phyloP scores from a whole-genome alignment of 1,284 basidiomycete species.

The Xerocomus nothofagi region DNA sequence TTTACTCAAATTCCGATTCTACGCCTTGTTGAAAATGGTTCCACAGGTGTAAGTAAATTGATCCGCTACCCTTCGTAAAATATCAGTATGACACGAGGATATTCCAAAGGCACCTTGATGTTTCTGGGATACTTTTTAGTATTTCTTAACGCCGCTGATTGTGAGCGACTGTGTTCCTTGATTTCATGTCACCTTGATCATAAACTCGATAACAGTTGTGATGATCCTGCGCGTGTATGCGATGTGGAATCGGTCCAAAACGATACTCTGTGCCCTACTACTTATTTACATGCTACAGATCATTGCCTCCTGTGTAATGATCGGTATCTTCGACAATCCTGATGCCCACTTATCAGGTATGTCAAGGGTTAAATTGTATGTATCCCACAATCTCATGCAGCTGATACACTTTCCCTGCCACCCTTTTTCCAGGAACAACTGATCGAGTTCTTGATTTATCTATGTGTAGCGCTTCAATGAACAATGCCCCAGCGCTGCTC shows the following conservation, averaged over 20 bases:
- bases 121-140: neutral
- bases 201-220: neutral
- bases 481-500: too few species aligned
- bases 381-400: neutral
- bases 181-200: neutral
- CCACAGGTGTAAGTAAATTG: neutral
- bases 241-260: slow-evolving; percentile 3
- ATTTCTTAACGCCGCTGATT: neutral
- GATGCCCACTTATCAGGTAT: neutral
- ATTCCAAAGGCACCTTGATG: neutral
- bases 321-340: slow-evolving; percentile 1
- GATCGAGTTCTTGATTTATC: neutral
- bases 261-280: neutral
- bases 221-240: slow-evolving; percentile 8
- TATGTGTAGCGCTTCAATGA: neutral
- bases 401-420: neutral
- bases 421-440: neutral
- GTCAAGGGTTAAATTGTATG: neutral
- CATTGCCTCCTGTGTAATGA: neutral
- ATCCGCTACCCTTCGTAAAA: neutral
- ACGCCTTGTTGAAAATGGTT: neutral
- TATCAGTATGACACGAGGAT: neutral
- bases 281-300: neutral
- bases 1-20: neutral
- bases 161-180: neutral